A percentile compares a stretch with the other conserved stretches of the same genome.
Conservation (phyloP, 2,329 filamentous ascomycete genomes). For the Scleromitrula shiraiana region DNA sequence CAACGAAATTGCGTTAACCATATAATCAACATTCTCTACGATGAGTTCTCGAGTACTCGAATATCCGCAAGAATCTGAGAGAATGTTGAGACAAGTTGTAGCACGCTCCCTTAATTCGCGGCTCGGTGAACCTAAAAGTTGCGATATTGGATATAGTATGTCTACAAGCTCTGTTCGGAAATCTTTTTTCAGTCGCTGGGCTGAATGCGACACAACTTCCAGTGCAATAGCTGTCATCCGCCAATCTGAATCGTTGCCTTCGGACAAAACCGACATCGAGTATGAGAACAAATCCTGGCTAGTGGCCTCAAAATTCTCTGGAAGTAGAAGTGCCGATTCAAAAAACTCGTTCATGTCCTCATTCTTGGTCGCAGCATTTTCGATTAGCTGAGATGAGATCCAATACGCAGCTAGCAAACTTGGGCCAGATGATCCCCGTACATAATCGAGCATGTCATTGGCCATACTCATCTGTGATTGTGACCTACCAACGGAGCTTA, state of each 20-base stretch:
- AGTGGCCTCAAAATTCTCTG: conserved; percentile 36
- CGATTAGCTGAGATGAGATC: conserved; percentile 67
- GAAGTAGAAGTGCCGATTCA: conserved; percentile 39
- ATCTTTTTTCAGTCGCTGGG: conserved; percentile 52
- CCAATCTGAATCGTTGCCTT: conserved; percentile 52
- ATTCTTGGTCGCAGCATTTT: conserved; percentile 43
- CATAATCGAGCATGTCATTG: conserved; percentile 54
- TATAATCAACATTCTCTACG: conserved; percentile 88
- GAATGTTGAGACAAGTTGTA: conserved; percentile 70
- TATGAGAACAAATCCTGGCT: conserved; percentile 55
- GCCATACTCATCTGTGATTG: conserved; percentile 54
- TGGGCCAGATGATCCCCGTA: conserved; percentile 49
- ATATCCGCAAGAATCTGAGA: conserved; percentile 73
- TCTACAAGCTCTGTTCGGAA: conserved; percentile 87
- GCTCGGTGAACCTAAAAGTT: conserved; percentile 70
- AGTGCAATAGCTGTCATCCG: conserved; percentile 69
- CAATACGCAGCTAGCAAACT: conserved; percentile 66
- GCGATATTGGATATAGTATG: conserved; percentile 81
- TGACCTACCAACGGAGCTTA: conserved; percentile 46
- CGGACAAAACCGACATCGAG: conserved; percentile 54
- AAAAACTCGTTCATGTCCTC: conserved; percentile 60
- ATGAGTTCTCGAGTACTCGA: conserved; percentile 67
- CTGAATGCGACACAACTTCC: conserved; percentile 71
- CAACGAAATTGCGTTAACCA: conserved; percentile 85
- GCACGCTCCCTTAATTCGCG: conserved; percentile 68